These are phyloP conservation scores for Gossypium anomalum DNA, from an alignment of 345 rosid species.

Conservation along the genomic window DNA sequence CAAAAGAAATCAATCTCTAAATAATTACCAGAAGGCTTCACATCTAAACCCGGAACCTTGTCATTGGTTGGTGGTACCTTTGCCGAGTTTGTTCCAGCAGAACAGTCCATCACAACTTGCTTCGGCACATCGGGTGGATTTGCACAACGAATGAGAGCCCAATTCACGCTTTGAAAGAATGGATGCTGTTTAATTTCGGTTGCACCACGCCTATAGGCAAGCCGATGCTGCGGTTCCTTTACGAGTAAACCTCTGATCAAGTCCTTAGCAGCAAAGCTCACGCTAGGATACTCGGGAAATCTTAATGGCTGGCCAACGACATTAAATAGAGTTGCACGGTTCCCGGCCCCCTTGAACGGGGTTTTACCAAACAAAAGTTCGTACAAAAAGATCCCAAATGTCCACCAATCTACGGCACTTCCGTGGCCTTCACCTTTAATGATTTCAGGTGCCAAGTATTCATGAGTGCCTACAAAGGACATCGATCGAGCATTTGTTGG, in stretches of 20 bases:
- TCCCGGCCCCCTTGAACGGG: conserved; percentile 70
- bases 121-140: conserved; percentile 71
- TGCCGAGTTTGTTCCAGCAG: conserved; percentile 22
- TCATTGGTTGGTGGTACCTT: conserved; percentile 26
- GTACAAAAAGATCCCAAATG: conserved; percentile 72
- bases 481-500: conserved; percentile 77
- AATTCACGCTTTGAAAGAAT: conserved; percentile 69
- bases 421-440: conserved; percentile 89
- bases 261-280: conserved; percentile 74
- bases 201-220: conserved; percentile 78
- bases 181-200: conserved; percentile 81
- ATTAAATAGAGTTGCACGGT: conserved; percentile 62
- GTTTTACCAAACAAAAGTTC: conserved; percentile 83
- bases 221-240: conserved; percentile 74
- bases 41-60: conserved; percentile 28
- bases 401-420: conserved; percentile 95
- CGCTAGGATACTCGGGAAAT: conserved; percentile 69
- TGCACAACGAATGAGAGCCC: conserved; percentile 85
- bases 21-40: conserved; percentile 59
- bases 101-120: conserved; percentile 23
- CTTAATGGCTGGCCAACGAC: conserved; percentile 68
- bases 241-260: conserved; percentile 72
- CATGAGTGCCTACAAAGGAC: conserved; percentile 90
- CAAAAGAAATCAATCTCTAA: conserved; percentile 77
- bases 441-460: conserved; percentile 85